Evolutionary conservation across 2,329 filamentous ascomycete genomes (phyloP).

Genomic region (Periconia sp.): DNA sequence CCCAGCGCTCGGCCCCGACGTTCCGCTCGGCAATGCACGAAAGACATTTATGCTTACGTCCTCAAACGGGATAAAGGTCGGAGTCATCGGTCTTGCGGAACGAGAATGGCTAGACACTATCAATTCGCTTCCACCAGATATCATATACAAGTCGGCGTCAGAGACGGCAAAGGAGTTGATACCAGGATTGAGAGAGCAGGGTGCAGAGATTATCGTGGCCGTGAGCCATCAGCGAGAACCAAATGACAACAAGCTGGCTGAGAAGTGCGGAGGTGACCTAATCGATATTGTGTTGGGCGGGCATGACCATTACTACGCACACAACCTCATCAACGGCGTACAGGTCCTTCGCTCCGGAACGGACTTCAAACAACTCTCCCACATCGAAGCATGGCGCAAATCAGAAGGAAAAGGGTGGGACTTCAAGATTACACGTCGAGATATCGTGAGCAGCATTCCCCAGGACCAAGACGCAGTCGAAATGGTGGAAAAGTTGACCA

Average conservation of each 20-base stretch:
- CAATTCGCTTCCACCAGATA: conserved; percentile 79
- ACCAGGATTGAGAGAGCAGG: conserved; percentile 73
- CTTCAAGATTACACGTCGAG: conserved; percentile 76
- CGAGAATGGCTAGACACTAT: conserved; percentile 89
- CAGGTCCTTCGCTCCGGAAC: conserved; percentile 87
- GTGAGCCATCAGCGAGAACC: conserved; percentile 87
- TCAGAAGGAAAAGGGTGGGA: conserved; percentile 68
- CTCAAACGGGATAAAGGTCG: conserved; percentile 84
- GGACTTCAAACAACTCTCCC: conserved; percentile 92
- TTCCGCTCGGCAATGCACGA: conserved; percentile 76
- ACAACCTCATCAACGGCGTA: conserved; percentile 76
- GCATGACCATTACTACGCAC: conserved; percentile 88
- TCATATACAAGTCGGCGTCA: conserved; percentile 81
- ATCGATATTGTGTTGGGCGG: conserved; percentile 88
- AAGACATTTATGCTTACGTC: conserved; percentile 78
- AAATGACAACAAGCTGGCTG: conserved; percentile 85
- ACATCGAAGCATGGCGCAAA: conserved; percentile 76
- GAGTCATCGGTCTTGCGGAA: conserved; percentile 84
- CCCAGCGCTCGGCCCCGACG: conserved; percentile 75
- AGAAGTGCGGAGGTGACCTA: conserved; percentile 70
- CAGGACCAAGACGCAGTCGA: conserved; percentile 66
- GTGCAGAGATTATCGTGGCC: conserved; percentile 82
- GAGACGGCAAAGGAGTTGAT: conserved; percentile 78
- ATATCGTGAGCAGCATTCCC: conserved; percentile 72
- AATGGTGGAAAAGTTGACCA: conserved; percentile 72